A percentile compares a stretch with the other conserved stretches of the same genome.
phyloP scores from a whole-genome alignment of 306 rosid species.

The Arachis stenosperma region DNA sequence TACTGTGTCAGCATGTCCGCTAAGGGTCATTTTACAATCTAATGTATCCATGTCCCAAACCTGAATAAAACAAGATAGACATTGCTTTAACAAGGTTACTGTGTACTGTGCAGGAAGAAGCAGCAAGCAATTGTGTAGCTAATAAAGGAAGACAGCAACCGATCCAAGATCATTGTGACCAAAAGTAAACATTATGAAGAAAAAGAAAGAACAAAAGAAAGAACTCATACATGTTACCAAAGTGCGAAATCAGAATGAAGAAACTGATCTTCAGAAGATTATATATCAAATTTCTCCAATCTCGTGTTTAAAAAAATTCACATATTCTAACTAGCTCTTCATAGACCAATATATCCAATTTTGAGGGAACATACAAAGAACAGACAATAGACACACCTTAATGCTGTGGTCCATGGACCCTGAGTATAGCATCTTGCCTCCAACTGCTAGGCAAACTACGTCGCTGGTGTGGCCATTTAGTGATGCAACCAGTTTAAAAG shows the following conservation, averaged over 20 bases:
- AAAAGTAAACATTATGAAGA: not conserved
- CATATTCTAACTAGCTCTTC: not conserved
- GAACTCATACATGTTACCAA: not conserved
- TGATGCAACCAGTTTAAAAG: constrained; percentile 38
- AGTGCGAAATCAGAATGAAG: not conserved
- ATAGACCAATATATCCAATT: not conserved
- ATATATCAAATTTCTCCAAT: not conserved
- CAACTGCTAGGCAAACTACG: constrained; percentile 39
- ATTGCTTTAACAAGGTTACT: not conserved
- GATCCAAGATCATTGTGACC: not conserved
- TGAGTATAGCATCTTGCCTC: constrained; percentile 41
- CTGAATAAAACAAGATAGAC: constrained; percentile 30
- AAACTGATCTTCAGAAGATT: not conserved
- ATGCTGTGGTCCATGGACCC: constrained; percentile 54
- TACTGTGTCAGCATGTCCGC: constrained; percentile 45
- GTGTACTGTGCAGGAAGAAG: not conserved
- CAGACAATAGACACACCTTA: constrained; percentile 30
- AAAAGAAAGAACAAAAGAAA: not conserved
- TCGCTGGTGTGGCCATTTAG: constrained; percentile 45
- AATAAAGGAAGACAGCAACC: not conserved
- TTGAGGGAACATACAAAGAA: too few species aligned
- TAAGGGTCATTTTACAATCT: constrained; percentile 47
- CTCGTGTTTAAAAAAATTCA: not conserved
- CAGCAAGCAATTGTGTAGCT: constrained; percentile 2
- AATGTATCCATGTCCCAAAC: constrained; percentile 54